Evolutionary conservation across 305 asterid species (phyloP), one percentile per base, ranked within the genome.

Genomic region (Salvia sclarea): DNA sequence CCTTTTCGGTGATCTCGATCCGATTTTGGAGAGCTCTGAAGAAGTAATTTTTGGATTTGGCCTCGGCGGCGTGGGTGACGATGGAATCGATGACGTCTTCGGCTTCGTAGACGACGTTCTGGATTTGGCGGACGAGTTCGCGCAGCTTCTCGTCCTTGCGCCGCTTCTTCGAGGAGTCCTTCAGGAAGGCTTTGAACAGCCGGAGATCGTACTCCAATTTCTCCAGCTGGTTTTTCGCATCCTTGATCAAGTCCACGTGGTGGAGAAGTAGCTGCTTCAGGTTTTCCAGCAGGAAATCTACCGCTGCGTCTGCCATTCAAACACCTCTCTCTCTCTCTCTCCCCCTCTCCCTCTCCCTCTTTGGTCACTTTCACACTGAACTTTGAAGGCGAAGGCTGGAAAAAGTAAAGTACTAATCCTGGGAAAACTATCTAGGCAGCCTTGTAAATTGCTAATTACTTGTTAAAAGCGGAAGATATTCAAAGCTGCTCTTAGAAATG

Each of bases 251-350:
- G 20, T 72, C 22, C 8, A 37, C 69, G 47, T 68, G 75, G 69
- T 72, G 22, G 0, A 62, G 41, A 21, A 72, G 65, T 7, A 77
- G 78, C 18, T 77, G 73, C 49, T 72, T 60, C 48, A 77, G 66
- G 17, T 77, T 77, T 56, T 68, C 75, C 0, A 77, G 78, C 10
- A 77, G 72, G 57, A 77, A 77, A 28, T 68, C 75, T 2, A 77
- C 81, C 8, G 81, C 78, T 16, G 81, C 81, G 18, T 77, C 79
- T 74, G 78, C 78, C 75, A 77, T 72, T 66, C 14, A 16, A 7
- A 11, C 0, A 6, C 22, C 53, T 21, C 56, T 13, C 48, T 18
- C 24, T 16, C 45, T 45, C n/a, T 10, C 54, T 8, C 41, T 2
- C n/a, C n/a, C n/a, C n/a, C n/a, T n/a, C n/a, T n/a, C n/a, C n/a